Evolutionary conservation across 495 filamentous ascomycete genomes (phyloP).

Genomic region (Podospora pseudopauciseta): DNA sequence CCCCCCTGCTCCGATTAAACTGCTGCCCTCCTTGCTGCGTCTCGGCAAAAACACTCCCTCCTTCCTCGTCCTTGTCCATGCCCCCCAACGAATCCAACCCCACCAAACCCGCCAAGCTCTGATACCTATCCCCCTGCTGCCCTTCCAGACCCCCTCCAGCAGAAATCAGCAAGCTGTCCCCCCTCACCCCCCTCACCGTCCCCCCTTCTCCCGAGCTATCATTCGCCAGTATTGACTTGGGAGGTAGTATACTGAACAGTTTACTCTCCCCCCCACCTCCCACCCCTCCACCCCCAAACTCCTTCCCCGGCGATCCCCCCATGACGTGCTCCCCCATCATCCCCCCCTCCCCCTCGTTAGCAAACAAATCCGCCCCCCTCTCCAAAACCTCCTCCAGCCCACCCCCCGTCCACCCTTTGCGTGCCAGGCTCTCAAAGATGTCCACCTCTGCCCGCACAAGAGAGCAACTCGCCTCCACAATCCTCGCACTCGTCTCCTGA

Average conservation of each 20-base stretch:
- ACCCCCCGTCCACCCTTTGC: constrained; percentile 62
- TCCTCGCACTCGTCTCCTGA: constrained; percentile 54
- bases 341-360: constrained; percentile 40
- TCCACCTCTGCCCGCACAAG: constrained; percentile 62
- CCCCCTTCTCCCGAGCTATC: constrained; percentile 17
- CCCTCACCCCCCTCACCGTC: constrained; percentile 22
- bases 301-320: constrained; percentile 21
- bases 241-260: constrained; percentile 56
- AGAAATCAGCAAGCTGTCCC: constrained; percentile 43
- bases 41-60: constrained; percentile 50
- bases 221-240: constrained; percentile 52
- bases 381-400: constrained; percentile 60
- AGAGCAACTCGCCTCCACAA: constrained; percentile 58
- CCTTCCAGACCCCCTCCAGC: neutral
- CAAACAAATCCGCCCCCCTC: constrained; percentile 58
- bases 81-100: neutral
- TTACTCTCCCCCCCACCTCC: constrained; percentile 37
- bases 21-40: neutral
- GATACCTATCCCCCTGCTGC: constrained; percentile 43
- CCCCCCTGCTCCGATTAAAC: constrained; percentile 44
- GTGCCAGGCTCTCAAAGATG: constrained; percentile 60
- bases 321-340: constrained; percentile 13
- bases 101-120: constrained; percentile 41
- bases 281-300: constrained; percentile 4
- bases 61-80: constrained; percentile 30